Conservation (phyloP, 2,329 filamentous ascomycete genomes). For the Torrubiella hemipterigena region DNA sequence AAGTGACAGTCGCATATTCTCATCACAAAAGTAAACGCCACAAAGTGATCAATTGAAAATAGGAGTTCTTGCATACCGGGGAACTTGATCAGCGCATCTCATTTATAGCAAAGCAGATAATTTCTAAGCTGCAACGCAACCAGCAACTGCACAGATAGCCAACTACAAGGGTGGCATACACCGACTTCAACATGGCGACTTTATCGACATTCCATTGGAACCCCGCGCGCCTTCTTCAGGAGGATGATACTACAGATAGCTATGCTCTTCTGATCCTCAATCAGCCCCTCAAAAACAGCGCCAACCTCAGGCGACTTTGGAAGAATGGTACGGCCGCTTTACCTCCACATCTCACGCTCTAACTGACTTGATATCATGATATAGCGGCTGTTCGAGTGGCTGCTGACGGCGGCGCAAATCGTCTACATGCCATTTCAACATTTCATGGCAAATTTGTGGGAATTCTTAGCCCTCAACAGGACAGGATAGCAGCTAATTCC, state of each 20-base stretch:
- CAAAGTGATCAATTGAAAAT: too few relatives aligned
- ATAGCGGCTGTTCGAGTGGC: conserved; percentile 45
- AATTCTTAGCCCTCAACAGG: too few relatives aligned
- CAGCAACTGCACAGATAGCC: too few relatives aligned
- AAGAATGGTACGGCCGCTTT: conserved; percentile 27
- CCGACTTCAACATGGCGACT: conserved; percentile 3
- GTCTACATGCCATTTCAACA: conserved; percentile 40
- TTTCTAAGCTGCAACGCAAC: too few relatives aligned
- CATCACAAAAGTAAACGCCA: too few relatives aligned
- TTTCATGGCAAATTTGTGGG: conserved; percentile 31
- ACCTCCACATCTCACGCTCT: not conserved
- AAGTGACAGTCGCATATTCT: too few relatives aligned
- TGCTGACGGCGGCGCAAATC: conserved; percentile 85
- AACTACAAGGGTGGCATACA: too few relatives aligned
- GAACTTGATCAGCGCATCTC: too few relatives aligned
- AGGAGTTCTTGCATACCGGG: too few relatives aligned
- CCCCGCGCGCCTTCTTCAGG: conserved; percentile 23
- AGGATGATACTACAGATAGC: conserved; percentile 17
- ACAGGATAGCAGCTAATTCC: not conserved
- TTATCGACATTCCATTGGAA: conserved; percentile 23
- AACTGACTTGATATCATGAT: not conserved
- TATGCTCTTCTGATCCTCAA: conserved; percentile 39
- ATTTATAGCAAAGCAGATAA: too few relatives aligned
- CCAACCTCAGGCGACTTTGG: conserved; percentile 37
- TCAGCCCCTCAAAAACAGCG: conserved; percentile 33